A percentile compares a stretch with the other conserved stretches of the same genome.
These are phyloP conservation scores for Starmerella bombicola DNA, from an alignment of 805 yeast genomes.

Conservation along the genomic window DNA sequence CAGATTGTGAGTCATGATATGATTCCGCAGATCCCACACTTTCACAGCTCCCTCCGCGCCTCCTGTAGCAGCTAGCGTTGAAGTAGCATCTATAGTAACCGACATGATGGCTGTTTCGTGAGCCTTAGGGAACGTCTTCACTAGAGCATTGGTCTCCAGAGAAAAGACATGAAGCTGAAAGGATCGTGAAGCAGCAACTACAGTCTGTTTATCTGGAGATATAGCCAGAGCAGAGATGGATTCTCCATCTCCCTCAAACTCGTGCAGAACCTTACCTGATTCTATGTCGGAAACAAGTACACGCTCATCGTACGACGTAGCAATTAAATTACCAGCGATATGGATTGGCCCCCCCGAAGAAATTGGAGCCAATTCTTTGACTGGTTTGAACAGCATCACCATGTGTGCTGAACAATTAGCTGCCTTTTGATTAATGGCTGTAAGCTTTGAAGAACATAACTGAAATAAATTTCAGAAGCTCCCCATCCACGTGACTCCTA, in stretches of 20 bases:
- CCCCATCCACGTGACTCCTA: no score
- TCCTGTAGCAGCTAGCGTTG: slow-evolving; percentile 82
- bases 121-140: slow-evolving; percentile 28
- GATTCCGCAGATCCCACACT: slow-evolving; percentile 85
- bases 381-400: slow-evolving; percentile 21
- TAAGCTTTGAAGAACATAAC: no score
- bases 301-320: slow-evolving; percentile 71
- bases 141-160: slow-evolving; percentile 5
- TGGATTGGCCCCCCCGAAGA: slow-evolving; percentile 81
- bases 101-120: slow-evolving; percentile 69
- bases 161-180: slow-evolving; percentile 63
- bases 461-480: no score
- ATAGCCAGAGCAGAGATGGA: slow-evolving; percentile 59
- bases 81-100: slow-evolving; percentile 62
- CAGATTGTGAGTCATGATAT: slow-evolving; percentile 75
- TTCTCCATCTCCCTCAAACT: slow-evolving; percentile 75
- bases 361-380: slow-evolving; percentile 49
- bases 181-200: slow-evolving; percentile 71
- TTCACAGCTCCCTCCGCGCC: slow-evolving; percentile 87
- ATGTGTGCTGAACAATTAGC: no score
- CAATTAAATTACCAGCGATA: slow-evolving; percentile 47
- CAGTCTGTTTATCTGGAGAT: slow-evolving; percentile 58
- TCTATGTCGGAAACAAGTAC: slow-evolving; percentile 53
- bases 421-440: no score
- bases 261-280: slow-evolving; percentile 45